A percentile compares a stretch with the other conserved stretches of the same genome.
Evolutionary conservation across 2,329 filamentous ascomycete genomes (phyloP).

Genomic region (Cryphonectria naterciae): DNA sequence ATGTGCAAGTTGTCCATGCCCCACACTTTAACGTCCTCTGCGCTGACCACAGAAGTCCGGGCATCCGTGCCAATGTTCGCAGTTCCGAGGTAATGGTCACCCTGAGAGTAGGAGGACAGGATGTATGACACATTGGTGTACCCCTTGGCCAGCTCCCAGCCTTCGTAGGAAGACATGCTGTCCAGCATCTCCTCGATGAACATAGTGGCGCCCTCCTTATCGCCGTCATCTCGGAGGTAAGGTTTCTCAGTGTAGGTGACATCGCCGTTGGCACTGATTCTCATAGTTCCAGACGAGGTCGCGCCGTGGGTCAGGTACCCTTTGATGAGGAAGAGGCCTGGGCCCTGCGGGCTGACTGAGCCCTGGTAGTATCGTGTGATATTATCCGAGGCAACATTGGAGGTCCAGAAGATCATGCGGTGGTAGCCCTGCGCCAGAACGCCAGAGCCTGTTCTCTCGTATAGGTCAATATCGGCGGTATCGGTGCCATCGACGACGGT

Average conservation of each 20-base stretch:
- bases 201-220: constrained; percentile 32
- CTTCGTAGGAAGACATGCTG: constrained; percentile 21
- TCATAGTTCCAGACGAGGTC: constrained; percentile 33
- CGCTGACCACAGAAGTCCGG: constrained; percentile 59
- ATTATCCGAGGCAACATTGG: constrained; percentile 32
- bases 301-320: constrained; percentile 35
- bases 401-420: constrained; percentile 34
- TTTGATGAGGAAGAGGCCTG: constrained; percentile 31
- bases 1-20: constrained; percentile 66
- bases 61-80: constrained; percentile 59
- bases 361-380: constrained; percentile 34
- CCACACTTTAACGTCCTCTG: constrained; percentile 60
- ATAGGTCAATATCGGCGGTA: constrained; percentile 29
- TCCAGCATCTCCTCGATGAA: constrained; percentile 10
- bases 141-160: constrained; percentile 23
- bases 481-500: constrained; percentile 27
- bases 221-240: constrained; percentile 30
- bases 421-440: constrained; percentile 33
- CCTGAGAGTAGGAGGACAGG: constrained; percentile 8
- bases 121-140: constrained; percentile 19
- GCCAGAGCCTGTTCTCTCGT: constrained; percentile 32
- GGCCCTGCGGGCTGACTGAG: constrained; percentile 30
- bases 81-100: constrained; percentile 44
- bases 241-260: constrained; percentile 33
- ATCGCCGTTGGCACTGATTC: constrained; percentile 33